Conservation (phyloP, 192 early-diverging fungal genomes). For the Cetraspora pellucida region DNA sequence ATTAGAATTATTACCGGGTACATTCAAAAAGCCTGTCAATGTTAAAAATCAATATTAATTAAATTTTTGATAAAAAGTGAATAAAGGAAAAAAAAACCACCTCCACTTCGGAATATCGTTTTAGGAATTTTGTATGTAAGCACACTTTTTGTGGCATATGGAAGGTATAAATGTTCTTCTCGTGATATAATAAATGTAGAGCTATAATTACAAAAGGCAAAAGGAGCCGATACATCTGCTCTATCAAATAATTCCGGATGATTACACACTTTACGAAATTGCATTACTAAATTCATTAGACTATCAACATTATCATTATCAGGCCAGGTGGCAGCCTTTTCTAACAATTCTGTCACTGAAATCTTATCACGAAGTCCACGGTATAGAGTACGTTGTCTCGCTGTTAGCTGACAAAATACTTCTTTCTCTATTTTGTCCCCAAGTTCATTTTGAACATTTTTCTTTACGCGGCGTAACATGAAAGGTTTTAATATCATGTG, state of each 20-base stretch:
- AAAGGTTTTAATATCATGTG: constrained; percentile 96
- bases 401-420: constrained; percentile 76
- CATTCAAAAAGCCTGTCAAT: constrained; percentile 41
- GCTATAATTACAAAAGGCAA: constrained; percentile 61
- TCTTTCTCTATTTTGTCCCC: constrained; percentile 90
- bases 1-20: constrained; percentile 44
- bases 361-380: constrained; percentile 77
- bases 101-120: constrained; percentile 66
- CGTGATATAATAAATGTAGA: constrained; percentile 62
- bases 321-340: constrained; percentile 63
- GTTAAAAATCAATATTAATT: constrained; percentile 3
- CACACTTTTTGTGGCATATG: constrained; percentile 64
- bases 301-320: constrained; percentile 76
- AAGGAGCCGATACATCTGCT: constrained; percentile 77
- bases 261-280: constrained; percentile 89
- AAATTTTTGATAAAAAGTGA: background rate
- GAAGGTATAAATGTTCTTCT: constrained; percentile 60
- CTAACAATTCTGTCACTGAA: constrained; percentile 73
- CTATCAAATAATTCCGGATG: constrained; percentile 89
- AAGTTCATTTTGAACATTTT: constrained; percentile 87
- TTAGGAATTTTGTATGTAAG: constrained; percentile 71
- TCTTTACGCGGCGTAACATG: constrained; percentile 89
- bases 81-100: constrained; percentile 9
- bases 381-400: constrained; percentile 73
- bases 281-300: constrained; percentile 94